Conservation (phyloP, 2,329 filamentous ascomycete genomes). For the Curvularia eragrostidis region DNA sequence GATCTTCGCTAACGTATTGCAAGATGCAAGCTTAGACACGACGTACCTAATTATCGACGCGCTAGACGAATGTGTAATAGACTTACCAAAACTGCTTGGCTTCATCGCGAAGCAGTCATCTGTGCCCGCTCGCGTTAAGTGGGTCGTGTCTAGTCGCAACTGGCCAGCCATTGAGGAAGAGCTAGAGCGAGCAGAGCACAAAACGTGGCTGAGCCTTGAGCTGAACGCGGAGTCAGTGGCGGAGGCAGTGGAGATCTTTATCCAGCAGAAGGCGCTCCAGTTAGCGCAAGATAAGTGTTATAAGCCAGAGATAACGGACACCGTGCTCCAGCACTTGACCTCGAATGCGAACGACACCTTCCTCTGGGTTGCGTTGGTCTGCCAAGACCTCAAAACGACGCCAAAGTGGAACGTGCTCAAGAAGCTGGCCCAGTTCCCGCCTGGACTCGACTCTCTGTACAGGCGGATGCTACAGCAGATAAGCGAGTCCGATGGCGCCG, state of each 20-base stretch:
- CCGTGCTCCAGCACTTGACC: conserved; percentile 27
- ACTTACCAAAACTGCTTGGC: background rate
- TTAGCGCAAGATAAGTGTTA: conserved; percentile 27
- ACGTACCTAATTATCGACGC: conserved; percentile 23
- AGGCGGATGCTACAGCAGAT: conserved; percentile 50
- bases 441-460: conserved; percentile 51
- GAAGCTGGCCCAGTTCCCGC: conserved; percentile 41
- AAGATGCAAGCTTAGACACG: conserved; percentile 33
- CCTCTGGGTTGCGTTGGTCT: conserved; percentile 3
- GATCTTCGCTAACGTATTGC: conserved; percentile 53
- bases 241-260: conserved; percentile 49
- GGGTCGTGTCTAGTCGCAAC: conserved; percentile 27
- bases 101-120: conserved; percentile 8
- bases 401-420: conserved; percentile 18
- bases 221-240: conserved; percentile 47
- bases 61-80: conserved; percentile 19
- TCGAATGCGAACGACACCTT: conserved; percentile 42
- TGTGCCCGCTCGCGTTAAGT: conserved; percentile 17
- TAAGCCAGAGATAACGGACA: conserved; percentile 47
- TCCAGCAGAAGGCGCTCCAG: conserved; percentile 42
- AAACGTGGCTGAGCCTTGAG: conserved; percentile 41
- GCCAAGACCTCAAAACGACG: conserved; percentile 7
- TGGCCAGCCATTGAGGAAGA: conserved; percentile 42
- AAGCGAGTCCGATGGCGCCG: conserved; percentile 29
- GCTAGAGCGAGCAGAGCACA: conserved; percentile 30